Percentiles rank a stretch among this genome's conserved stretches.
phyloP scores from a whole-genome alignment of 768 basidiomycete species.

The Leccinum ochraceum region DNA sequence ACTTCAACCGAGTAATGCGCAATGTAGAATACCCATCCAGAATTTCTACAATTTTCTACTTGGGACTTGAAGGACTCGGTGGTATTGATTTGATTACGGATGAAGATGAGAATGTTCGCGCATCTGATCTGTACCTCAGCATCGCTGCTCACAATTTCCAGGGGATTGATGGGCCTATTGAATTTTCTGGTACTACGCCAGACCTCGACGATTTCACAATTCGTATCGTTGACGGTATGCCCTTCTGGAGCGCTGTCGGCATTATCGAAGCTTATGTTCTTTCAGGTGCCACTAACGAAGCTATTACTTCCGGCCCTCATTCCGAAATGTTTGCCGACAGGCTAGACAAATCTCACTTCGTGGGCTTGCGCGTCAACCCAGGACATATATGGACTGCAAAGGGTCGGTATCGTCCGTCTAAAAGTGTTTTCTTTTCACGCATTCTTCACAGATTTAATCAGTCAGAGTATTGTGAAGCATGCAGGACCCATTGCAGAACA shows the following conservation, averaged over 20 bases:
- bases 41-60: conserved; percentile 82
- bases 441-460: conserved; percentile 53
- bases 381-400: conserved; percentile 85
- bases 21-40: conserved; percentile 49
- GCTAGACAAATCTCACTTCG: conserved; percentile 69
- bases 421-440: not conserved
- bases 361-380: conserved; percentile 59
- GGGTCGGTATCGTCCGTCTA: conserved; percentile 43
- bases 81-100: conserved; percentile 77
- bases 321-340: conserved; percentile 57
- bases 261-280: conserved; percentile 9
- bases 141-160: conserved; percentile 32
- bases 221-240: conserved; percentile 72
- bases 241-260: not conserved
- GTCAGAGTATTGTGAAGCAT: conserved; percentile 57
- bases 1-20: conserved; percentile 29
- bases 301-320: conserved; percentile 54
- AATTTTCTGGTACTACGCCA: conserved; percentile 70
- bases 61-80: conserved; percentile 87
- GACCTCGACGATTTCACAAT: conserved; percentile 84
- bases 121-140: not conserved
- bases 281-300: conserved; percentile 61
- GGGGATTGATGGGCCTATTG: conserved; percentile 74
- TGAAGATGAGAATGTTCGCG: conserved; percentile 68
- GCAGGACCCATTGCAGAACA: conserved; percentile 55